Base-by-base conservation (phyloP, 2,329 filamentous ascomycete species). In the Hypoxylon sp. region DNA sequence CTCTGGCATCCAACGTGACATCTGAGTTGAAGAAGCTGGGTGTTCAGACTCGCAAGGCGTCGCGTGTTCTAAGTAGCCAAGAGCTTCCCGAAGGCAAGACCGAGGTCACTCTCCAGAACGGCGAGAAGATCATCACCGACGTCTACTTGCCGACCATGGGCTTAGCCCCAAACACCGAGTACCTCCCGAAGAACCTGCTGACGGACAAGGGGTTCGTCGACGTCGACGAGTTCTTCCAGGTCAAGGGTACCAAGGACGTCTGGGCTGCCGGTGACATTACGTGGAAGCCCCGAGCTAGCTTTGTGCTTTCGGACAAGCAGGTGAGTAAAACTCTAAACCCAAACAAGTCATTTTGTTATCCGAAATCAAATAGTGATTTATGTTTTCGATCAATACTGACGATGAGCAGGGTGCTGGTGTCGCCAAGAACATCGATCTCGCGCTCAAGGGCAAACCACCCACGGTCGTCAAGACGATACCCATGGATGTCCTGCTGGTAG, bases 101-200 rank as follows among this genome's bases (percentile, higher is more conserved):
- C 2, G 73, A 78, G 61, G 70, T 85, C 13, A 63, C 64, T 26
- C 71, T 85, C 5, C 68, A 69, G 23, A 69, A 68, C 50, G 78
- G 78, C 55, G 73, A 76, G 55, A 77, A 67, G 38, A 61, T 84
- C 51, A 58, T 69, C 5, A 81, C 80, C 2, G 82, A 86, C 60
- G 52, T 81, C n/a, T 82, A 82, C 65, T 69, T 86, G 16, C 76
- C 81, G 4, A 81, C 81, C 3, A 75, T 78, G 61, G 83, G 83
- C 21, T 67, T 83, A 29, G 63, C 71, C 13, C 78, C 82, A 32
- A 86, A 85, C 67, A 76, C 78, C 4, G 75, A 76, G 29, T 84
- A 75, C 65, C 59, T 86, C 3, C 76, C 78, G 1, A 64, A 61
- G 3, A 62, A 65, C 30, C 68, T 78, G 51, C 71, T 83, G 4